phyloP scores from a whole-genome alignment of 164 flowering plant genomes.

The Umbellularia californica region DNA sequence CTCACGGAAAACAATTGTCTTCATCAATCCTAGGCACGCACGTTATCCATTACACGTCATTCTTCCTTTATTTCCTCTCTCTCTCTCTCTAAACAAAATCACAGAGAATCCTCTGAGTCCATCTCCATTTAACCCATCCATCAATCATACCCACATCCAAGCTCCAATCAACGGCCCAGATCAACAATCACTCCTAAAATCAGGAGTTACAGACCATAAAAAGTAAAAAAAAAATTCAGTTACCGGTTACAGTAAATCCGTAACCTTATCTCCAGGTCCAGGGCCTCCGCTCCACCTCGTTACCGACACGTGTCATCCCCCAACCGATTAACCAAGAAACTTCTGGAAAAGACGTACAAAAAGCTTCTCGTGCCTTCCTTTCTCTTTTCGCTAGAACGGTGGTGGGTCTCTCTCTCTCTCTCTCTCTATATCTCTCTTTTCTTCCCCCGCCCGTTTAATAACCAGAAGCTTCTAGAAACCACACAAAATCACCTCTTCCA shows the following conservation, averaged over 20 bases:
- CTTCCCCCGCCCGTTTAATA: background rate
- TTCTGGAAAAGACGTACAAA: conserved; percentile 13
- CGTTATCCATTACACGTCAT: too few relatives aligned
- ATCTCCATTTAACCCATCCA: too few relatives aligned
- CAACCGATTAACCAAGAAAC: background rate
- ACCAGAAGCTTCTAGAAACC: conserved; percentile 40
- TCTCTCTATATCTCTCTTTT: background rate
- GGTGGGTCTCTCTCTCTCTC: conserved; percentile 1
- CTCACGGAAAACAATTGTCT: too few relatives aligned
- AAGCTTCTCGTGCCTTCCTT: conserved; percentile 31
- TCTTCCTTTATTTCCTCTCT: too few relatives aligned
- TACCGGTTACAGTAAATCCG: background rate
- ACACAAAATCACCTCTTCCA: background rate
- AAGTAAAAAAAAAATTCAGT: too few relatives aligned
- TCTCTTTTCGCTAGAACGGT: background rate
- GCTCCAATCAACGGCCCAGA: too few relatives aligned
- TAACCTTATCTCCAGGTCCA: background rate
- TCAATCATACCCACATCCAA: too few relatives aligned
- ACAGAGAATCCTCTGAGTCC: too few relatives aligned
- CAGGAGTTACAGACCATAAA: too few relatives aligned
- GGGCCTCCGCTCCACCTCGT: background rate
- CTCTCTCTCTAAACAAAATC: too few relatives aligned
- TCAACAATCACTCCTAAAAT: too few relatives aligned
- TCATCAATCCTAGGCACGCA: too few relatives aligned
- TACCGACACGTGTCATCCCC: conserved; percentile 13